Base-by-base conservation (phyloP, 371 early-diverging fungal species). In the Racocetra persica region DNA sequence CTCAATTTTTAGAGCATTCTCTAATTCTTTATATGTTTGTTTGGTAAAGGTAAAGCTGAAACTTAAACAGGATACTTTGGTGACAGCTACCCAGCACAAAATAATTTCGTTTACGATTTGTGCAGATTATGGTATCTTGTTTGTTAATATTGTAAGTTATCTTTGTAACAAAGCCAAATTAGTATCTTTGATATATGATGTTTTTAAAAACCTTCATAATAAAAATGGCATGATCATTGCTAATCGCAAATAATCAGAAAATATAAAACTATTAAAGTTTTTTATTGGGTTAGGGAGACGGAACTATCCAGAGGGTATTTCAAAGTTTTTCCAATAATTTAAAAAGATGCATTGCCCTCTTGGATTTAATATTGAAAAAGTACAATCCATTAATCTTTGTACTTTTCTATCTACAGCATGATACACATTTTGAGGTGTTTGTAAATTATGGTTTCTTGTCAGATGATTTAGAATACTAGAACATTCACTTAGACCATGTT, bases 151-250 rank as follows among this genome's bases (percentile, higher is more conserved):
- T 49, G 49, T 49, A 49, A 49, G 49, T 1, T 13, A 3, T 49
- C 13, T 13, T 49, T 13, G 13, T 49, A 49, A 2, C 11, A 49
- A 13, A 49, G 0, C 1, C 3, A 49, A 49, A 49, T 49, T 13
- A 49, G 49, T 2, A 49, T 49, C 49, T 49, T 49, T 49, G 3
- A 49, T 49, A 49, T 13, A 13, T 13, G 49, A 1, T 49, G 14
- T 26, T 10, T 2, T 14, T 13, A 63, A 4, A 32, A 13, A 26
- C 10, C 32, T 1, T 0, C 32, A 3, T 51, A 72, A 51, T 14
- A 72, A 20, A 54, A 51, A 72, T 16, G 54, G 55, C 55, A 72
- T 55, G 28, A 72, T 49, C 54, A 72, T 72, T 11, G 26, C 32
- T 5, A 72, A 24, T 4, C 10, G 51, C 22, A 72, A 20, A 22